These are phyloP conservation scores for Podila epigama DNA, from an alignment of 192 early-diverging fungal genomes.

Conservation along the genomic window DNA sequence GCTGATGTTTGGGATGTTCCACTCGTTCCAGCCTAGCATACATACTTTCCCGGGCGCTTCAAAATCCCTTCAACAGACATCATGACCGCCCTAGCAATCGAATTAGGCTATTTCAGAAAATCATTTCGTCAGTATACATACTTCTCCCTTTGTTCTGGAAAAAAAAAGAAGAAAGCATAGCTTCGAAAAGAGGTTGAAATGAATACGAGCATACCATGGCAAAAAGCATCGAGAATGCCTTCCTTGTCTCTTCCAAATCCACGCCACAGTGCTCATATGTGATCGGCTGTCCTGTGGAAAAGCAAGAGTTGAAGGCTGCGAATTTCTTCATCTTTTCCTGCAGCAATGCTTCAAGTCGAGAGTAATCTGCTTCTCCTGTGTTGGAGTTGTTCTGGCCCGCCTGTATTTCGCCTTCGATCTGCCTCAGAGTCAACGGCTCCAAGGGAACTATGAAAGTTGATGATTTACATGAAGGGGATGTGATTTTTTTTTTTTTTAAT, in stretches of 20 bases:
- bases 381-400: slow-evolving; percentile 2
- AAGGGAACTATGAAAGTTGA: slow-evolving; percentile 21
- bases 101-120: slow-evolving; percentile 59
- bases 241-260: slow-evolving; percentile 66
- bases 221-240: slow-evolving; percentile 68
- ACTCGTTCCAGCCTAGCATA: neutral
- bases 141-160: too few relatives aligned
- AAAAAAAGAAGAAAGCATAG: too few relatives aligned
- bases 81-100: slow-evolving; percentile 78
- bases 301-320: slow-evolving; percentile 39
- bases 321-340: slow-evolving; percentile 36
- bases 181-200: too few relatives aligned
- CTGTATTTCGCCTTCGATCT: slow-evolving; percentile 25
- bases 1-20: neutral
- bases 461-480: neutral
- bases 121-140: too few relatives aligned
- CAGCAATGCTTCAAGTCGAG: slow-evolving; percentile 16
- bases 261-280: slow-evolving; percentile 65
- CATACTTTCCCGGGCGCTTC: slow-evolving; percentile 66
- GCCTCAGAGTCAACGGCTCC: slow-evolving; percentile 34
- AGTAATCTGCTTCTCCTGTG: slow-evolving; percentile 27
- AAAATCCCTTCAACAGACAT: slow-evolving; percentile 72
- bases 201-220: slow-evolving; percentile 58
- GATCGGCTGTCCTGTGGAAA: slow-evolving; percentile 43
- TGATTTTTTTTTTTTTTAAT: neutral